Evolutionary conservation across 2,329 filamentous ascomycete genomes (phyloP), one percentile per base, ranked within the genome.

Genomic region (Botrytis medusae): DNA sequence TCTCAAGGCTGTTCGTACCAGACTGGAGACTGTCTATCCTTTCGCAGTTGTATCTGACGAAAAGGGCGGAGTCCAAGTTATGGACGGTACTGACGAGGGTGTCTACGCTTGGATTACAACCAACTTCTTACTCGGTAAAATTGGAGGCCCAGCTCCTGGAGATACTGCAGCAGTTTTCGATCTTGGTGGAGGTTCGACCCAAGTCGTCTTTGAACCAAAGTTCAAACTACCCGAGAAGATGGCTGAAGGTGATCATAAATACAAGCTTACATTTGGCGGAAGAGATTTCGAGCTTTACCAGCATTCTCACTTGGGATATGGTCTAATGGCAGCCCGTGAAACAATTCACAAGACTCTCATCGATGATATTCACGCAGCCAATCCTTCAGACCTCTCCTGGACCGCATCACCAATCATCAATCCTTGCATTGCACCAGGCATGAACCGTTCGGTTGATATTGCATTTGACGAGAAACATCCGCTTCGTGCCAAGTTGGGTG

Each of bases 61-160:
- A 79, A 91, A 95, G 78, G 90, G 93, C 72, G 96, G 97, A 73
- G 94, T 99, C 42, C 90, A 94, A 76, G 97, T 99, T 82, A 99
- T 99, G 96, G 95, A 97, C 79, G 96, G 96, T 75, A 94, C 93
- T 69, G 93, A 98, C 80, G 96, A 99, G 85, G 96, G 96, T 81
- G 95, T 99, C 44, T 99, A 97, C 81, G 97, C 96, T 71, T 99
- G 96, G 96, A 97, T 99, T 82, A 99, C 96, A 10, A 96, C 94
- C 77, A 99, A 99, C 87, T 99, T 99, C 84, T 91, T 99, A 59
- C 90, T 99, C 37, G 95, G 95, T 80, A 98, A 98, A 85, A 98
- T 99, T 83, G 96, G 96, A 74, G 93, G 93, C 18, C 93, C 94
- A 2, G 95, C 98, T 81, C 90, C 95, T 82, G 94, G 89, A 76